Conservation (phyloP, 148 eudicot genomes). For the Rhododendron simsii region DNA sequence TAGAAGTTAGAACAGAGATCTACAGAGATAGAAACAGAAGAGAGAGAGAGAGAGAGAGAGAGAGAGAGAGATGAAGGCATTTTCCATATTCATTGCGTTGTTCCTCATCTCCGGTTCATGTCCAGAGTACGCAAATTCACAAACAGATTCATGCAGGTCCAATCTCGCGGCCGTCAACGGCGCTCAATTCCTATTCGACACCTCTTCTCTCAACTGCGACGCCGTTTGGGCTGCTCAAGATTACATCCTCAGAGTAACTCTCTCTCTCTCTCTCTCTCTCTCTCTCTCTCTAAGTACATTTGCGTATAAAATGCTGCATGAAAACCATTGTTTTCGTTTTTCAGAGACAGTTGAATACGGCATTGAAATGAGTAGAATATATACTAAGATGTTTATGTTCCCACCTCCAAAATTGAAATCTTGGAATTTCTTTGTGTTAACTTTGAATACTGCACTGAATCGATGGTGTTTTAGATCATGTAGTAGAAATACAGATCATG, state of each 20-base stretch:
- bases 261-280: background rate
- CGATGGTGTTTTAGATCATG: no score
- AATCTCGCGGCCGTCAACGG: conserved; percentile 28
- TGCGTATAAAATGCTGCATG: background rate
- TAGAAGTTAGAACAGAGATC: background rate
- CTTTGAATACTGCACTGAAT: no score
- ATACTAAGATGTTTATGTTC: background rate
- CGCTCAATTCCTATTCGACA: conserved; percentile 32
- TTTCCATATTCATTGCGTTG: conserved; percentile 22
- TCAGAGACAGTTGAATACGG: background rate
- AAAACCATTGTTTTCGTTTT: background rate
- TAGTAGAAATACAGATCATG: no score
- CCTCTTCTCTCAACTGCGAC: conserved; percentile 49
- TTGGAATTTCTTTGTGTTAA: background rate
- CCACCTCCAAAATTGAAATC: background rate
- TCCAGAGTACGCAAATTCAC: conserved; percentile 34
- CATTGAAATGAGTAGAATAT: background rate
- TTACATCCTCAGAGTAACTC: conserved; percentile 62
- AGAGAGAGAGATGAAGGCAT: conserved; percentile 20
- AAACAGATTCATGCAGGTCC: conserved; percentile 52
- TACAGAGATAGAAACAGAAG: conserved; percentile 13
- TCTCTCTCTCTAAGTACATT: background rate
- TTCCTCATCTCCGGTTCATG: conserved; percentile 24
- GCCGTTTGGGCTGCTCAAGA: conserved; percentile 43
- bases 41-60: background rate